These are phyloP conservation scores for Alternaria hordeiaustralica DNA, from an alignment of 2,329 filamentous ascomycete species.

Conservation along the genomic window DNA sequence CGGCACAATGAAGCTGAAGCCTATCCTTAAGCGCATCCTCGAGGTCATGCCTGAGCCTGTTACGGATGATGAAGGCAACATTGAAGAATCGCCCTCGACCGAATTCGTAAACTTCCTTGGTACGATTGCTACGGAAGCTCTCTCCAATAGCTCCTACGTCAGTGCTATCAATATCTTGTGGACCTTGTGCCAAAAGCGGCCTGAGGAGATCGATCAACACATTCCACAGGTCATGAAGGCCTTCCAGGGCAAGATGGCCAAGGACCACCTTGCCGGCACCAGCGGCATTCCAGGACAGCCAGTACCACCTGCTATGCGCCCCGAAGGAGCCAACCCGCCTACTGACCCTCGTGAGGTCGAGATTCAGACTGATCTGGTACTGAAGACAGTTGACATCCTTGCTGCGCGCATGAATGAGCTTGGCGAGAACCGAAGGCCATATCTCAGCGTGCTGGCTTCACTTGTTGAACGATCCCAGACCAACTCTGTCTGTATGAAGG, in stretches of 20 bases:
- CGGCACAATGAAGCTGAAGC: slow-evolving; percentile 65
- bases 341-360: slow-evolving; percentile 80
- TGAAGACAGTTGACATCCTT: slow-evolving; percentile 93
- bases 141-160: slow-evolving; percentile 80
- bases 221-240: slow-evolving; percentile 90
- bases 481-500: slow-evolving; percentile 85
- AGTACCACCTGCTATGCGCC: slow-evolving; percentile 50
- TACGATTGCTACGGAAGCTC: slow-evolving; percentile 83
- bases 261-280: slow-evolving; percentile 81
- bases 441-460: slow-evolving; percentile 92
- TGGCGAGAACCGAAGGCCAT: slow-evolving; percentile 88
- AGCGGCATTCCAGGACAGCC: slow-evolving; percentile 52
- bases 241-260: slow-evolving; percentile 86
- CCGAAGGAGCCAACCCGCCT: slow-evolving; percentile 64
- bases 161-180: slow-evolving; percentile 92
- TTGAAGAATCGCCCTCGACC: slow-evolving; percentile 76
- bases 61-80: slow-evolving; percentile 83
- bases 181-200: slow-evolving; percentile 85
- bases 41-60: slow-evolving; percentile 83
- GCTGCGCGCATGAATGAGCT: slow-evolving; percentile 91
- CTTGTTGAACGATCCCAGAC: slow-evolving; percentile 95
- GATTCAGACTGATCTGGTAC: slow-evolving; percentile 87
- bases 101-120: slow-evolving; percentile 88
- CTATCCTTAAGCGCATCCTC: slow-evolving; percentile 81
- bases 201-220: slow-evolving; percentile 87